Base-by-base conservation (phyloP, 805 yeast species). In the Groenewaldozyma tartarivorans region DNA sequence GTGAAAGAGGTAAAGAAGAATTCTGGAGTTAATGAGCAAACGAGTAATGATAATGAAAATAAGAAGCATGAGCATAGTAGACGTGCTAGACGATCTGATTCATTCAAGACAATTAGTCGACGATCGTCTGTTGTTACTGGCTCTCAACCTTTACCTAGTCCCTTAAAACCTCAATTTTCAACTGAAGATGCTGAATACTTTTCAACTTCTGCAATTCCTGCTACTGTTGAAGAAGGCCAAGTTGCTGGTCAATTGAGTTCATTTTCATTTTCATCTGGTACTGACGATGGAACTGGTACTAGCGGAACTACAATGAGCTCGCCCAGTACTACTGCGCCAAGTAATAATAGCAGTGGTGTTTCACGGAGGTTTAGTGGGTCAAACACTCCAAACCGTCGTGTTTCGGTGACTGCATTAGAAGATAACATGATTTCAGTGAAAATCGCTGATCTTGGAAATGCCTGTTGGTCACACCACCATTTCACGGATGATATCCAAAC, bases 361-460 rank as follows among this genome's bases (percentile, higher is more conserved):
- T 7, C 13, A 9, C 29, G 11, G 13, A 24, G 29, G 11, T 9
- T 9, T 13, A 7, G 11, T 24, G 29, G 29, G 7, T 9, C 29
- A 24, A 13, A 7, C 13, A 7, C 29, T 24, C 11, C 29, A 9
- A 24, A 13, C 13, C 7, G 36, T 16, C 26, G 40, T 3, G 40
- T 38, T 3, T 34, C 40, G 22, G 21, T 39, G 15, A 52, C 56
- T 3, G 49, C 57, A 4, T 41, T 45, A 13, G 54, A 48, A 13
- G 62, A 70, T 38, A 81, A 81, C 48, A 55, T 78, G 11, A 76
- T 86, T 33, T 74, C 78, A 21, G 81, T 90, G 32, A 90, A 90
- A 59, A 80, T 92, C 47, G 97, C 95, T 2, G 98, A 90, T 60
- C 68, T 87, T 44, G 96, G 96, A 30, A 87, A 88, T 56, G 94